These are phyloP conservation scores for sunflower (Helianthus annuus) DNA, from an alignment of 129 eudicot species.

Conservation along the genomic window DNA sequence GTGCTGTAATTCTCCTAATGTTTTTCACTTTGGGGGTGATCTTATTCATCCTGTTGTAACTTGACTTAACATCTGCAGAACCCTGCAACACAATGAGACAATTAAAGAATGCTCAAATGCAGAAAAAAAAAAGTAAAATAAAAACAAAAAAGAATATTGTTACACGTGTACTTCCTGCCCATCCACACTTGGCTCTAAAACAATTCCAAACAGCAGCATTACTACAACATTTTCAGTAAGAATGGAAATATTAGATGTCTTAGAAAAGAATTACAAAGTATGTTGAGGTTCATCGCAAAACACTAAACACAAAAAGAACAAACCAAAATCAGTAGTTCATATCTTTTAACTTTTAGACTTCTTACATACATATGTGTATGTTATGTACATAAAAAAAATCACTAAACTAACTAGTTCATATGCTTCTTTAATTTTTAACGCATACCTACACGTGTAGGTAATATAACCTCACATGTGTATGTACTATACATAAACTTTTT, in stretches of 20 bases:
- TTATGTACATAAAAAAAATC: too few relatives aligned
- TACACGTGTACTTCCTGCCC: slow-evolving; percentile 71
- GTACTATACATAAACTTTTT: too few relatives aligned
- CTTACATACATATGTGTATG: too few relatives aligned
- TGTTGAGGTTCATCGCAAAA: not conserved
- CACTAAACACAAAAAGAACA: too few relatives aligned
- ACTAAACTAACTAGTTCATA: too few relatives aligned
- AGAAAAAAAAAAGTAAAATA: not conserved
- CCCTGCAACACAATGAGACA: slow-evolving; percentile 46
- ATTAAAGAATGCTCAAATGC: slow-evolving; percentile 5
- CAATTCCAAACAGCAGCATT: slow-evolving; percentile 64
- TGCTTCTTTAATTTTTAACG: too few relatives aligned
- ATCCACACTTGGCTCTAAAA: slow-evolving; percentile 74
- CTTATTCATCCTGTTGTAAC: slow-evolving; percentile 44
- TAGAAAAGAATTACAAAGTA: slow-evolving; percentile 5
- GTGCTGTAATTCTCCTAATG: slow-evolving; percentile 39
- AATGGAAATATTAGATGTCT: not conserved
- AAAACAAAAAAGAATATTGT: not conserved
- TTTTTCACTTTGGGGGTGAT: slow-evolving; percentile 33
- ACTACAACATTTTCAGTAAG: slow-evolving; percentile 32
- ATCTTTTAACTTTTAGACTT: too few relatives aligned
- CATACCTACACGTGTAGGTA: too few relatives aligned
- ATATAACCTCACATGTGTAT: too few relatives aligned
- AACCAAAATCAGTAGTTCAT: too few relatives aligned
- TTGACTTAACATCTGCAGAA: slow-evolving; percentile 45